Conservation (phyloP, 257 asterid genomes). For the Capsicum chinense region DNA sequence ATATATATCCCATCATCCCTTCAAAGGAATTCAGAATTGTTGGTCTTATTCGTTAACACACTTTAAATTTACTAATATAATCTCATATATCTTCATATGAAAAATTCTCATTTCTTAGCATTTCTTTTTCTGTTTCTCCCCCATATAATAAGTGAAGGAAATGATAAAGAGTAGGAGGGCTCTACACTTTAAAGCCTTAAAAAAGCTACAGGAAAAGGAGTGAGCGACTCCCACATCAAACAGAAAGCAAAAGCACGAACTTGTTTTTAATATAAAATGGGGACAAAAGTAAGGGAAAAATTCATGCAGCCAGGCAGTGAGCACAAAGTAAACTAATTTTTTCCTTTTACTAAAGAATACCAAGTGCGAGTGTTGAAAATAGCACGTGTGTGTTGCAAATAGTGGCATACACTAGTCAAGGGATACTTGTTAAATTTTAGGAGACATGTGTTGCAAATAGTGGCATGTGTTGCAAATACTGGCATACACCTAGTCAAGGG, state of each 20-base stretch:
- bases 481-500: too few relatives aligned
- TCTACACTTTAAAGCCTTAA: not conserved
- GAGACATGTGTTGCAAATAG: too few relatives aligned
- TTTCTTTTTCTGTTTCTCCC: not conserved
- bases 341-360: constrained; percentile 14
- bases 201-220: not conserved
- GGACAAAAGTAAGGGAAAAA: fast-evolving
- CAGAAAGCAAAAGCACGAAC: not conserved
- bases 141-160: not conserved
- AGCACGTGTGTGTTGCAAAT: not conserved
- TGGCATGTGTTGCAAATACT: too few relatives aligned
- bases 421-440: too few relatives aligned
- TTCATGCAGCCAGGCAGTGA: not conserved
- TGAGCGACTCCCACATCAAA: not conserved
- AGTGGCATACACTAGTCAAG: not conserved
- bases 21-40: not conserved
- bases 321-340: not conserved
- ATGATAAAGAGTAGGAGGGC: not conserved
- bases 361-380: too few relatives aligned
- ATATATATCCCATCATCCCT: too few relatives aligned
- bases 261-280: not conserved
- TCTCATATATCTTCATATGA: not conserved
- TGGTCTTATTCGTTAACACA: not conserved
- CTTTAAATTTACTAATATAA: not conserved
- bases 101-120: not conserved